phyloP scores from a whole-genome alignment of 352 stramenopile genomes.

The Phytophthora palmivora region DNA sequence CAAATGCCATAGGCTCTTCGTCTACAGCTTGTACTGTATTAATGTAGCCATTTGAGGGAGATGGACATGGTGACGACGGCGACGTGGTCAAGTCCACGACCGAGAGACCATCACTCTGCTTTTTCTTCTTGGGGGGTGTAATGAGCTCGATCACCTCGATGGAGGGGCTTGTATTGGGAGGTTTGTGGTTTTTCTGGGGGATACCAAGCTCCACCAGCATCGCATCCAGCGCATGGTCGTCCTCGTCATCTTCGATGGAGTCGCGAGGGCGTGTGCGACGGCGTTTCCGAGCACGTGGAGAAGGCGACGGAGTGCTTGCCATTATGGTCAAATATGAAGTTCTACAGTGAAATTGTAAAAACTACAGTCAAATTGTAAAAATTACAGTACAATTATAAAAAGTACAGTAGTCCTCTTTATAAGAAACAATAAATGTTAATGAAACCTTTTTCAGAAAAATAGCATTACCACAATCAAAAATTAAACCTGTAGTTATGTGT shows the following conservation, averaged over 20 bases:
- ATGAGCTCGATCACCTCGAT: constrained; percentile 54
- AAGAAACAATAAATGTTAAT: too few species aligned
- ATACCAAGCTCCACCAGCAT: constrained; percentile 48
- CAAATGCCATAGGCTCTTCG: constrained; percentile 1
- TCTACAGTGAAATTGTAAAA: too few species aligned
- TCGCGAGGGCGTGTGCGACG: constrained; percentile 20
- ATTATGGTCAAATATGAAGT: too few species aligned
- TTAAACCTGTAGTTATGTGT: too few species aligned
- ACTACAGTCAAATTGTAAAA: too few species aligned
- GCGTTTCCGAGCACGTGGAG: constrained; percentile 1
- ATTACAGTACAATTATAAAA: too few species aligned
- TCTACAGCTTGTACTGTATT: not conserved
- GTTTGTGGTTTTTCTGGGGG: constrained; percentile 17
- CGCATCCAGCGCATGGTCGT: constrained; percentile 36
- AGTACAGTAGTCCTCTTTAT: too few species aligned
- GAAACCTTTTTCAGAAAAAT: too few species aligned
- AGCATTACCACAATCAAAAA: too few species aligned
- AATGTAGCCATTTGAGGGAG: constrained; percentile 21
- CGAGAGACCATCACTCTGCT: constrained; percentile 15
- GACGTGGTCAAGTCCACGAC: constrained; percentile 60
- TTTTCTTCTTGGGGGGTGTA: constrained; percentile 30
- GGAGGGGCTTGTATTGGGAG: constrained; percentile 14
- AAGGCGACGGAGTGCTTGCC: not conserved
- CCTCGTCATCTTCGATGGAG: constrained; percentile 30
- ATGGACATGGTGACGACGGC: constrained; percentile 14